A percentile compares a stretch with the other conserved stretches of the same genome.
Conservation (phyloP, 345 rosid species). For the Linum lewisii region DNA sequence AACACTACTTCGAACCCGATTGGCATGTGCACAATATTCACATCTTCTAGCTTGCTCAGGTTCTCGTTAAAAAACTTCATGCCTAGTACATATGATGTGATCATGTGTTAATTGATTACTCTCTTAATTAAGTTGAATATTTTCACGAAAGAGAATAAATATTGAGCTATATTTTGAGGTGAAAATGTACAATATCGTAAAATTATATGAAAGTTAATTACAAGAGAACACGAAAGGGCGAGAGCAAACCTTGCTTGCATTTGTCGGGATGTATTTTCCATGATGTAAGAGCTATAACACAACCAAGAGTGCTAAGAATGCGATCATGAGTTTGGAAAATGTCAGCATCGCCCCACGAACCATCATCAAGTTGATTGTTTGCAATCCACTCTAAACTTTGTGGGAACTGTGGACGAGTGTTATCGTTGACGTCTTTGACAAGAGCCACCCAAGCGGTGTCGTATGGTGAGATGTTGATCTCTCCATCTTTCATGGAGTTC, state of each 20-base stretch:
- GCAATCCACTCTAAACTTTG: conserved; percentile 66
- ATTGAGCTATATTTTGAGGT: too few species aligned
- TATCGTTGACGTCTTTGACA: conserved; percentile 39
- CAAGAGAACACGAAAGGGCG: not conserved
- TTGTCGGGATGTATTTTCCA: conserved; percentile 70
- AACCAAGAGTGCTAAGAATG: conserved; percentile 71
- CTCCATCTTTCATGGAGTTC: conserved; percentile 15
- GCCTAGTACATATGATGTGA: conserved; percentile 24
- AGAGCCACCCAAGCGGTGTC: conserved; percentile 25
- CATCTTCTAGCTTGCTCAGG: conserved; percentile 55
- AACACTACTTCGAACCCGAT: conserved; percentile 94
- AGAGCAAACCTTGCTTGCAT: conserved; percentile 42
- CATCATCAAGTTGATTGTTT: conserved; percentile 65
- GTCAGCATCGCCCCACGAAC: conserved; percentile 79
- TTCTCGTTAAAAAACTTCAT: conserved; percentile 51
- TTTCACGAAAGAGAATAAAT: too few species aligned
- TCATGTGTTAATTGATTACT: not conserved
- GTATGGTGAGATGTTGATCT: conserved; percentile 14
- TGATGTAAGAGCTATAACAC: conserved; percentile 64
- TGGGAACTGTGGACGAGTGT: conserved; percentile 67
- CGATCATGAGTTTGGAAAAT: conserved; percentile 73
- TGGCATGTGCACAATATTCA: conserved; percentile 77
- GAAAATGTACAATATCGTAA: too few species aligned
- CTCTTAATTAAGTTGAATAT: not conserved
- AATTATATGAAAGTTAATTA: too few species aligned